Evolutionary conservation across 768 basidiomycete genomes (phyloP).

Genomic region (Agaricus blazei): DNA sequence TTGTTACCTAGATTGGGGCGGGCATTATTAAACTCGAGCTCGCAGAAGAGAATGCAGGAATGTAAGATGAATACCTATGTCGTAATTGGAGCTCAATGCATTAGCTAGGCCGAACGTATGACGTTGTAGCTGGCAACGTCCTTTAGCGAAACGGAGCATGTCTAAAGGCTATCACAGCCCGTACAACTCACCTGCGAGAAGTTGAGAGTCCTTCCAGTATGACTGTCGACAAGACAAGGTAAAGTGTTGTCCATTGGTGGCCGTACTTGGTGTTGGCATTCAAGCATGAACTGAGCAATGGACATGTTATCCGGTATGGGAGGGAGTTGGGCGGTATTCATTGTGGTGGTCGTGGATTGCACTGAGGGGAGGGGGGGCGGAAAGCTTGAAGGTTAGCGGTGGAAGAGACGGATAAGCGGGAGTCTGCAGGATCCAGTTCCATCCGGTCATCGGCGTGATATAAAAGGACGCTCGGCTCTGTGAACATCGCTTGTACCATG

Average conservation of each 20-base stretch:
- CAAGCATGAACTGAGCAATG: conserved; percentile 53
- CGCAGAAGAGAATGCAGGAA: neutral
- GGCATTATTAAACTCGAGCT: neutral
- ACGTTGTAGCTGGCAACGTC: conserved; percentile 3
- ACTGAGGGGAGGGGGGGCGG: neutral
- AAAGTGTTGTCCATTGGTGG: conserved; percentile 27
- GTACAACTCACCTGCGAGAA: neutral
- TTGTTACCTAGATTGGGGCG: neutral
- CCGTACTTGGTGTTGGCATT: conserved; percentile 39
- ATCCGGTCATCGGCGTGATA: conserved; percentile 1
- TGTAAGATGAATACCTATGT: conserved; percentile 17
- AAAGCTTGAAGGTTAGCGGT: conserved; percentile 7
- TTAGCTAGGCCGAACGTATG: conserved; percentile 32
- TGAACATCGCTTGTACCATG: neutral
- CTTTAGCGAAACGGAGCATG: neutral
- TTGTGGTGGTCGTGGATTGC: conserved; percentile 13
- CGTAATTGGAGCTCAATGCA: conserved; percentile 24
- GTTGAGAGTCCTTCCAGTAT: conserved; percentile 33
- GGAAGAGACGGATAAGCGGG: conserved; percentile 2
- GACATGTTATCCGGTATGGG: conserved; percentile 52
- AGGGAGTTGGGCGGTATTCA: conserved; percentile 26
- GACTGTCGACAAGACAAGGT: conserved; percentile 49
- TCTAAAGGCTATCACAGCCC: neutral
- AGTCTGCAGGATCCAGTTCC: neutral
- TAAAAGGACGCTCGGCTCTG: neutral